Evolutionary conservation across 1,284 basidiomycete species (phyloP), one percentile per base, ranked within the genome.

Genomic region (Heterobasidion annosum): DNA sequence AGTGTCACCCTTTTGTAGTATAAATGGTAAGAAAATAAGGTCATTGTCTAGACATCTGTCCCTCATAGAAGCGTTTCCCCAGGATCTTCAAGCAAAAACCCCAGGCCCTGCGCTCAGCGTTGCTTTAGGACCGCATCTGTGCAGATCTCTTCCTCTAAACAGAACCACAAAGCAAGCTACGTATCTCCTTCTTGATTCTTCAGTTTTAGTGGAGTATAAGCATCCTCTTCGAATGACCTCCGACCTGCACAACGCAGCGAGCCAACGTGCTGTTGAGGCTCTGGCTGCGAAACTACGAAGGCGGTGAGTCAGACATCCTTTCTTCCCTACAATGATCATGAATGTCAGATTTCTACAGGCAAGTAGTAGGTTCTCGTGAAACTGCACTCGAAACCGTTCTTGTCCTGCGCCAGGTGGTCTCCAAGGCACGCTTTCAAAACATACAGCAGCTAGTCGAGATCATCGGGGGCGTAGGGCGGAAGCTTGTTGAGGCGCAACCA

Each of bases 301-400:
- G 58, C 59, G 66, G 66, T 64, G 51, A 56, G 64, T 50, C 9
- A 9, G 10, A 47, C 45, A 47, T 2, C n/a, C 16, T 10, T 16
- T 47, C 25, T 16, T 16, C 12, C 5, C 10, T 9, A 47, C 45
- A 13, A 5, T n/a, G 37, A 40, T 25, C 25, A 40, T 12, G 18
- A 12, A 37, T 34, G 13, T 25, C 34, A 19, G 33, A 33, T 35
- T 15, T 47, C 33, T 15, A 34, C 63, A 93, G 93, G 61, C 92
- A 96, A 70, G 78, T 96, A 46, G 82, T 93, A 57, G 93, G 93
- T 48, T 94, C 93, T 32, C 80, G 89, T 56, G 82, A 87, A 57
- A 85, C 95, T 3, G 93, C 96, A 0, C 72, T 96, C 10, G 93
- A 97, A 64, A 98, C 95, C 0, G 79, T 94, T 1, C 79, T 91